Conservation (phyloP, 1,284 basidiomycete species). For the Cystobasidium sp. region DNA sequence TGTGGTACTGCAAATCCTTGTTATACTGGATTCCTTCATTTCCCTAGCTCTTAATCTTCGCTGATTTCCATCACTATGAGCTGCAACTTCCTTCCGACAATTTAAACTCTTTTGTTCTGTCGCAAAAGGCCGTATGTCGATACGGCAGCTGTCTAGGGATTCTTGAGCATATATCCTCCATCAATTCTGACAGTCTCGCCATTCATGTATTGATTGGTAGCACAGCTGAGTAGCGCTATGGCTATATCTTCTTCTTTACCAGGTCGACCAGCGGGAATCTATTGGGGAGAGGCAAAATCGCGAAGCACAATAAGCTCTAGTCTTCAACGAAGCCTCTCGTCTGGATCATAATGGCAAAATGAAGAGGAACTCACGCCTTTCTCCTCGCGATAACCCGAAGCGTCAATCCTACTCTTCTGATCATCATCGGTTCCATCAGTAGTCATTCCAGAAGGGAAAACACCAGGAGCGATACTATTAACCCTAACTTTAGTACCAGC, state of each 20-base stretch:
- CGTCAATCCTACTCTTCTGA: slow-evolving; percentile 26
- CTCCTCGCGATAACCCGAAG: slow-evolving; percentile 31
- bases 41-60: too few species aligned
- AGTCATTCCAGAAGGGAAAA: slow-evolving; percentile 46
- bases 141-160: not conserved
- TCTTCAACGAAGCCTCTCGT: not conserved
- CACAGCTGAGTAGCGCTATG: slow-evolving; percentile 16
- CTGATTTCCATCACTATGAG: too few species aligned
- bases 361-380: slow-evolving; percentile 24
- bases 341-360: not conserved
- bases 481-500: slow-evolving; percentile 65
- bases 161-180: slow-evolving; percentile 28
- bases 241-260: slow-evolving; percentile 40
- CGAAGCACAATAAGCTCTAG: not conserved
- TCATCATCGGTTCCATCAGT: slow-evolving; percentile 19
- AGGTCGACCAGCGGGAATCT: slow-evolving; percentile 32
- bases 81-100: too few species aligned
- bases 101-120: too few species aligned
- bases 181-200: slow-evolving; percentile 30
- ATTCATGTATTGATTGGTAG: slow-evolving; percentile 39
- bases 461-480: slow-evolving; percentile 69
- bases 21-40: too few species aligned
- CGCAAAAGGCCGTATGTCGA: not conserved
- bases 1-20: too few species aligned
- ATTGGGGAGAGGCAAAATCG: not conserved